Evolutionary conservation across 192 early-diverging fungal species (phyloP).

Genomic region (Paraglomus occultum): DNA sequence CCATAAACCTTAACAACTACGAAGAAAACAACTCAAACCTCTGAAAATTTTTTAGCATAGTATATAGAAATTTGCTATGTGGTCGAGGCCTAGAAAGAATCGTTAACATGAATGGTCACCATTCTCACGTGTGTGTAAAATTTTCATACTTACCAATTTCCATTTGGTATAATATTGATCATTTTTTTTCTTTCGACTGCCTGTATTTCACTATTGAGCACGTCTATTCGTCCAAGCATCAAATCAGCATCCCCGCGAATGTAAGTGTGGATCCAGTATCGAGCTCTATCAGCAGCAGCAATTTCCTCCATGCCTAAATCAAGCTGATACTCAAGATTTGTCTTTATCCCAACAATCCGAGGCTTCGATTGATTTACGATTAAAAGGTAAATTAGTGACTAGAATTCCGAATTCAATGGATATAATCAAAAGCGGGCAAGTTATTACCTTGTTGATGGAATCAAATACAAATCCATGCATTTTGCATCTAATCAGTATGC

Average conservation of each 20-base stretch:
- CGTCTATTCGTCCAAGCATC: slow-evolving; percentile 36
- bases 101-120: not conserved
- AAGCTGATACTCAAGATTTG: slow-evolving; percentile 41
- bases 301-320: slow-evolving; percentile 30
- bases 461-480: slow-evolving; percentile 19
- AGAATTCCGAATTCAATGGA: not conserved
- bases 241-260: slow-evolving; percentile 35
- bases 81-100: slow-evolving; percentile 18
- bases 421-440: not conserved
- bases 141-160: slow-evolving; percentile 26
- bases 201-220: slow-evolving; percentile 26
- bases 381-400: not conserved
- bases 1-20: slow-evolving; percentile 1
- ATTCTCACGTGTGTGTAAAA: not conserved
- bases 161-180: slow-evolving; percentile 36
- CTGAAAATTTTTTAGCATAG: slow-evolving; percentile 33
- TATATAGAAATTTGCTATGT: slow-evolving; percentile 33
- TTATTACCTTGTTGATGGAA: not conserved
- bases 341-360: slow-evolving; percentile 30
- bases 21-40: slow-evolving; percentile 8
- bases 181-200: slow-evolving; percentile 31
- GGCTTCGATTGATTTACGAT: not conserved
- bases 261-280: slow-evolving; percentile 36
- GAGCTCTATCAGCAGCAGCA: slow-evolving; percentile 32
- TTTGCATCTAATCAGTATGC: slow-evolving; percentile 32